A percentile compares a stretch with the other conserved stretches of the same genome.
These are phyloP conservation scores for Leccinum brunneo-olivaceum DNA, from an alignment of 1,284 basidiomycete species.

Conservation along the genomic window DNA sequence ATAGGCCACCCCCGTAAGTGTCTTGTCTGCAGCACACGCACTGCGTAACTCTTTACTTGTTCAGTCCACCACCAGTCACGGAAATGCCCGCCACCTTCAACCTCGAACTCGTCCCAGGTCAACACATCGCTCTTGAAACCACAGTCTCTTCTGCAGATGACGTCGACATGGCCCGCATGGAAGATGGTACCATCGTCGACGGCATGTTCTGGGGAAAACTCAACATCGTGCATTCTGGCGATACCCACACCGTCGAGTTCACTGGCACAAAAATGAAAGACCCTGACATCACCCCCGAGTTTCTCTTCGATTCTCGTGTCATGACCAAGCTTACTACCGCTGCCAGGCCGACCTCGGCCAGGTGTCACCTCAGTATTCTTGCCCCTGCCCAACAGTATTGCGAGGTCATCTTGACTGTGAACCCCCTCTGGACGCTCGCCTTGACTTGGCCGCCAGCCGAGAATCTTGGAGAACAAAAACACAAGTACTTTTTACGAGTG, in stretches of 20 bases:
- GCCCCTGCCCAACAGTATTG: conserved; percentile 68
- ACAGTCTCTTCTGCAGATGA: conserved; percentile 67
- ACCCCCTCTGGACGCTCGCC: conserved; percentile 62
- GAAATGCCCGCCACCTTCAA: conserved; percentile 81
- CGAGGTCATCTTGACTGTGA: conserved; percentile 64
- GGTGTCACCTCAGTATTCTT: conserved; percentile 65
- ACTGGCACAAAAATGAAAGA: conserved; percentile 61
- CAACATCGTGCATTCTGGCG: conserved; percentile 68
- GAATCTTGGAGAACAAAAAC: conserved; percentile 54
- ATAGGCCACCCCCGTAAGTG: conserved; percentile 66
- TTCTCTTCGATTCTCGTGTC: conserved; percentile 67
- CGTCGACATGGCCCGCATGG: conserved; percentile 80
- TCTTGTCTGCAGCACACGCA: not conserved
- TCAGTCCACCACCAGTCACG: conserved; percentile 71
- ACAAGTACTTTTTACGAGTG: conserved; percentile 73
- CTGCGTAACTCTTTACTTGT: conserved; percentile 6
- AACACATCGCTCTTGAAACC: conserved; percentile 69
- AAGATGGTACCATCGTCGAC: conserved; percentile 75
- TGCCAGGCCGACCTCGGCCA: conserved; percentile 63
- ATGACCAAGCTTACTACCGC: conserved; percentile 67
- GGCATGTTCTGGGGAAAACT: conserved; percentile 81
- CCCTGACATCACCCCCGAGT: conserved; percentile 55
- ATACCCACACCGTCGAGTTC: conserved; percentile 74
- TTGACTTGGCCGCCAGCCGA: conserved; percentile 73
- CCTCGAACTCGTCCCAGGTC: conserved; percentile 68